Evolutionary conservation across 1,139 yeast species (phyloP).

Genomic region (Blastobotrys persicus): DNA sequence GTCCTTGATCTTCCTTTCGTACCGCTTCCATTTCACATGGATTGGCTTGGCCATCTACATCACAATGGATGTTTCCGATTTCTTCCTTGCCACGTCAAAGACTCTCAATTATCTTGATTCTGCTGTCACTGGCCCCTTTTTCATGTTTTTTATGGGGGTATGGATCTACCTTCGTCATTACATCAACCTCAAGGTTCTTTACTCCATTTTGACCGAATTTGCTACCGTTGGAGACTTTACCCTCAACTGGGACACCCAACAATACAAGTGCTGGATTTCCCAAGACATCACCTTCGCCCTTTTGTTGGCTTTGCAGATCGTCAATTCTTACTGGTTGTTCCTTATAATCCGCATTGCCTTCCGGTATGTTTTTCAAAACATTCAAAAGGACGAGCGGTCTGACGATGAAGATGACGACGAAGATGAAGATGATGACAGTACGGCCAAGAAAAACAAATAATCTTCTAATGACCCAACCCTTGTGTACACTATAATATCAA

Average conservation of each 20-base stretch:
- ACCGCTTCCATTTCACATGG: constrained; percentile 93
- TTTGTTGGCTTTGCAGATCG: constrained; percentile 75
- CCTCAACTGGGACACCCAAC: constrained; percentile 86
- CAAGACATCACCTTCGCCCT: constrained; percentile 82
- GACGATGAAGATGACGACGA: constrained; percentile 72
- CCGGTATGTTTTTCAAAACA: constrained; percentile 58
- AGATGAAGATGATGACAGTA: constrained; percentile 34
- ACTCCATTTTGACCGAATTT: constrained; percentile 88
- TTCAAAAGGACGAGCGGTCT: constrained; percentile 79
- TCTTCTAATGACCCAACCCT: constrained; percentile 7
- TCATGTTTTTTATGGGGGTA: constrained; percentile 58
- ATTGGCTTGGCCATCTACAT: constrained; percentile 89
- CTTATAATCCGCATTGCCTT: constrained; percentile 74
- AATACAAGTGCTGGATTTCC: constrained; percentile 94
- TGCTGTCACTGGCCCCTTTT: constrained; percentile 59
- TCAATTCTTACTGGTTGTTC: constrained; percentile 83
- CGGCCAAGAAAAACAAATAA: constrained; percentile 4
- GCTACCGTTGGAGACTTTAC: constrained; percentile 76
- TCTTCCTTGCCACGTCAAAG: constrained; percentile 80
- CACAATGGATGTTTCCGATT: constrained; percentile 95
- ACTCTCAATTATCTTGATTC: constrained; percentile 80
- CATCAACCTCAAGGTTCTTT: constrained; percentile 72
- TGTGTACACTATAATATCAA: background rate
- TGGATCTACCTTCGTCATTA: constrained; percentile 93
- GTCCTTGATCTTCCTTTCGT: constrained; percentile 83